These are phyloP conservation scores for Ogataea philodendri DNA, from an alignment of 805 yeast species.

Conservation along the genomic window DNA sequence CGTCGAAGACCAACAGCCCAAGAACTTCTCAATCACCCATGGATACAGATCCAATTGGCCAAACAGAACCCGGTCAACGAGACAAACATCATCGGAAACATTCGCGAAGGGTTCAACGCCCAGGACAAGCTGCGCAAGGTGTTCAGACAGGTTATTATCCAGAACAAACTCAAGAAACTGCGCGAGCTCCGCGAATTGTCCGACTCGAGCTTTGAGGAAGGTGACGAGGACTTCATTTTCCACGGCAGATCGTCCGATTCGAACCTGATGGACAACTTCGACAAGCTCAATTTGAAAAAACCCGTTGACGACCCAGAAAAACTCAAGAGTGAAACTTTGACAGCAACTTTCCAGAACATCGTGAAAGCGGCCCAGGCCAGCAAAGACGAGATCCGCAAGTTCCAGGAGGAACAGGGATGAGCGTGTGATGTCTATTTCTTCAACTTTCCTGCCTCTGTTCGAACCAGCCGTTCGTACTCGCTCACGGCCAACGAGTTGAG, in stretches of 20 bases:
- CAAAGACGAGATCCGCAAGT: slow-evolving; percentile 30
- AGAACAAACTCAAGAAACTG: slow-evolving; percentile 73
- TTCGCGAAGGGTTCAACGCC: slow-evolving; percentile 80
- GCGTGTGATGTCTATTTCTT: not conserved
- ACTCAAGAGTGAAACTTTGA: slow-evolving; percentile 28
- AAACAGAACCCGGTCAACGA: slow-evolving; percentile 19
- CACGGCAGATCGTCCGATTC: slow-evolving; percentile 41
- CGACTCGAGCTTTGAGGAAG: slow-evolving; percentile 38
- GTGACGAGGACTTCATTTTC: slow-evolving; percentile 32
- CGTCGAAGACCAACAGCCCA: slow-evolving; percentile 64
- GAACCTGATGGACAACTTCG: slow-evolving; percentile 35
- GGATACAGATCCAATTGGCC: slow-evolving; percentile 57
- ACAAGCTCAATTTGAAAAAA: slow-evolving; percentile 14
- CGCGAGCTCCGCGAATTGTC: slow-evolving; percentile 57
- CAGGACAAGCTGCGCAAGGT: slow-evolving; percentile 82
- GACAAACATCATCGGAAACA: slow-evolving; percentile 74
- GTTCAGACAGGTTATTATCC: slow-evolving; percentile 76
- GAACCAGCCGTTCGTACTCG: slow-evolving; percentile 8
- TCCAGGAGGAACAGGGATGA: slow-evolving; percentile 24
- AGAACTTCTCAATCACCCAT: slow-evolving; percentile 64
- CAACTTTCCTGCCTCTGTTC: slow-evolving; percentile 1
- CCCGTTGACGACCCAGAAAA: slow-evolving; percentile 12
- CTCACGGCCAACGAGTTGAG: slow-evolving; percentile 5
- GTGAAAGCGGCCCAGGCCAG: slow-evolving; percentile 34
- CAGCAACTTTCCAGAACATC: slow-evolving; percentile 32